Conservation (phyloP, 768 basidiomycete genomes). For the Amylocystis lapponica region DNA sequence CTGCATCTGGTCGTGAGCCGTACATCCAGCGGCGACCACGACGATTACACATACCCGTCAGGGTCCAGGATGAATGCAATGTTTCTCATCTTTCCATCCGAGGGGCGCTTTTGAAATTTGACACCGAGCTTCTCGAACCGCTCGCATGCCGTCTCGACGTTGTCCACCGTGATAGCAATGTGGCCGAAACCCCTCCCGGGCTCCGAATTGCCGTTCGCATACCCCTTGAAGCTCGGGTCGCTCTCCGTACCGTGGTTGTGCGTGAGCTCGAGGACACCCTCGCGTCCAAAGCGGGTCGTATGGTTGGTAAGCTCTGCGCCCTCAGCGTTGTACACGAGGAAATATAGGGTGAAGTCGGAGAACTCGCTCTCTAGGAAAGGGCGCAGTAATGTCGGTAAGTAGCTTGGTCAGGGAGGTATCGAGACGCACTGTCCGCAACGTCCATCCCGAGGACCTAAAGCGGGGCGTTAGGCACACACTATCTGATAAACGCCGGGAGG, state of each 20-base stretch:
- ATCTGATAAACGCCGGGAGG: neutral
- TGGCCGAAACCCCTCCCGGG: conserved; percentile 82
- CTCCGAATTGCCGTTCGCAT: conserved; percentile 81
- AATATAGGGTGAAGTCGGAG: conserved; percentile 74
- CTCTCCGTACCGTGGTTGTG: conserved; percentile 89
- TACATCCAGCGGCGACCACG: neutral
- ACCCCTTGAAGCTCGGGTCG: conserved; percentile 73
- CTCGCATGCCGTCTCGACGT: conserved; percentile 78
- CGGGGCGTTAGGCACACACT: neutral
- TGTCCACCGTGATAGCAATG: conserved; percentile 79
- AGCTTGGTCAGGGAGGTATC: neutral
- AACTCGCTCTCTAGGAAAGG: conserved; percentile 41
- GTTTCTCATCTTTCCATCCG: conserved; percentile 80
- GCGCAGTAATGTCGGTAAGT: neutral
- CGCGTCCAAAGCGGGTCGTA: conserved; percentile 15
- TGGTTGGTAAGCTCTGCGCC: conserved; percentile 21
- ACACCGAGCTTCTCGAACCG: conserved; percentile 80
- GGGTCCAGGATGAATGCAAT: conserved; percentile 86
- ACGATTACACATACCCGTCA: conserved; percentile 62
- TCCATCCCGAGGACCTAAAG: conserved; percentile 27
- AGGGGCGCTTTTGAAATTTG: conserved; percentile 79
- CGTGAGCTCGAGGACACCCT: conserved; percentile 67
- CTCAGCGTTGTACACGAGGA: conserved; percentile 76
- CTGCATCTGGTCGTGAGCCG: conserved; percentile 21
- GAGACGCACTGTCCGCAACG: conserved; percentile 19